These are phyloP conservation scores for Diaporthe longicolla DNA, from an alignment of 2,329 filamentous ascomycete species.

Conservation along the genomic window DNA sequence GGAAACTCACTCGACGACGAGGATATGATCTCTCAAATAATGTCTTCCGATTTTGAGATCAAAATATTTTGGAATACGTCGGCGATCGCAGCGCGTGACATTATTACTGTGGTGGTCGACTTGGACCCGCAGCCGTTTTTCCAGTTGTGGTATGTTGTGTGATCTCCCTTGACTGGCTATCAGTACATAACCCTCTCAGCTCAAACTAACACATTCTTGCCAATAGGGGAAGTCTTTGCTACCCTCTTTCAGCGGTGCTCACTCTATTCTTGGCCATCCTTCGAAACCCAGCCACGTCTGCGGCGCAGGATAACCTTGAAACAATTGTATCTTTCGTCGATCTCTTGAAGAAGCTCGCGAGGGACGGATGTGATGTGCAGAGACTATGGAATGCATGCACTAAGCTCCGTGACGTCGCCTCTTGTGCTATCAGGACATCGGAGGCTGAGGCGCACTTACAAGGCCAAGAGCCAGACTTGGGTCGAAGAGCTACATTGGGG, in stretches of 20 bases:
- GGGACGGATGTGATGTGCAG: neutral
- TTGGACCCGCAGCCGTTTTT: neutral
- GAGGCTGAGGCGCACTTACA: neutral
- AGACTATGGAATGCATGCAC: neutral
- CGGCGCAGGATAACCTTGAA: neutral
- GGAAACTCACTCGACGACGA: neutral
- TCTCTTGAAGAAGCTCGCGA: neutral
- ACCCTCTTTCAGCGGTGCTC: constrained; percentile 2
- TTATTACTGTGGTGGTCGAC: neutral
- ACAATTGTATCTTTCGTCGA: neutral
- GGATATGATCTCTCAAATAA: neutral
- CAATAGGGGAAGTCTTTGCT: neutral
- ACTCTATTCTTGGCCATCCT: neutral
- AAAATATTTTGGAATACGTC: neutral
- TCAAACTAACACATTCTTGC: neutral
- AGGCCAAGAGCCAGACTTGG: no score
- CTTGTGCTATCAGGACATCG: neutral
- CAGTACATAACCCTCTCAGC: neutral
- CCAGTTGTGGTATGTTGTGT: neutral
- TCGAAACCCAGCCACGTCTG: neutral
- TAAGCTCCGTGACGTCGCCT: neutral
- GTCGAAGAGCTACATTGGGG: neutral
- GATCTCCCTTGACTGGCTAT: neutral
- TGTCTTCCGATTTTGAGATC: neutral
- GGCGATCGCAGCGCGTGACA: neutral